phyloP scores from a whole-genome alignment of 306 rosid species.

The Malus fusca region DNA sequence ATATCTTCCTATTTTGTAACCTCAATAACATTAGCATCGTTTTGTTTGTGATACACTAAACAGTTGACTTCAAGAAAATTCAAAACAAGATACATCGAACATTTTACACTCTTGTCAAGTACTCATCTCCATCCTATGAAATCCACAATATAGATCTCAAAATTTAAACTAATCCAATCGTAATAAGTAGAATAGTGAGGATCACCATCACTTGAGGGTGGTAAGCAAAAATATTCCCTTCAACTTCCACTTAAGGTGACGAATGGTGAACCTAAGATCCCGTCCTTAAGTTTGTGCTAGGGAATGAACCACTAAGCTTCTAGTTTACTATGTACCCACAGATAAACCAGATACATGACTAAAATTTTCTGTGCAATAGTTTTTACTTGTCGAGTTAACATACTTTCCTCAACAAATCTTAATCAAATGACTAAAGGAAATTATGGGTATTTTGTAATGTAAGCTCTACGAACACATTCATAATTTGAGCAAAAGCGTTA shows the following conservation, averaged over 20 bases:
- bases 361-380: not conserved
- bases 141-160: not conserved
- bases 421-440: not conserved
- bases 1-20: not conserved
- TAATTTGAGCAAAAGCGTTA: constrained; percentile 6
- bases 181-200: too few relatives aligned
- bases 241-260: not conserved
- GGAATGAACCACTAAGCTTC: not conserved
- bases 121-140: not conserved
- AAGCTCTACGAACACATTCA: not conserved
- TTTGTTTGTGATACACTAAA: not conserved
- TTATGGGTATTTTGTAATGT: too few relatives aligned
- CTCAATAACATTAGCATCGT: not conserved
- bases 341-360: not conserved
- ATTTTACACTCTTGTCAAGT: not conserved
- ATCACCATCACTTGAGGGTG: too few relatives aligned
- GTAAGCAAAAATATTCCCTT: too few relatives aligned
- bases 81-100: not conserved
- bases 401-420: not conserved
- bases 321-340: not conserved
- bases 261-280: not conserved
- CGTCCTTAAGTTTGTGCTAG: not conserved
- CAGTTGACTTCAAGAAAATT: not conserved
- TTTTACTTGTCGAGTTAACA: not conserved
- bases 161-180: too few relatives aligned